Base-by-base conservation (phyloP, 1,139 yeast species). In the Taphrina sp. region DNA sequence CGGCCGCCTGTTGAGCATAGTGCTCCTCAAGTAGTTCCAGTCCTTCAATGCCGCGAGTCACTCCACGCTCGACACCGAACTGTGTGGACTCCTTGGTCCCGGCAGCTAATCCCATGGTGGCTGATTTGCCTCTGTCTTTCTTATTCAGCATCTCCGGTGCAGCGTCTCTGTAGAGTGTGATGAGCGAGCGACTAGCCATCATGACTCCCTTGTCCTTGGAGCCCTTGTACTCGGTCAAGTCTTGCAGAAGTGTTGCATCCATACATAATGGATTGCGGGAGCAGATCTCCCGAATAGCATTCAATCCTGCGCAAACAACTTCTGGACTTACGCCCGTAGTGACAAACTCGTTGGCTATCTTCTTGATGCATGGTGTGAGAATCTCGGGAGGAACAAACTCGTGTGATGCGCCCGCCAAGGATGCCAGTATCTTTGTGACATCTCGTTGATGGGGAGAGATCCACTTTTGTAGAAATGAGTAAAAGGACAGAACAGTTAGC, bases 271-370 rank as follows among this genome's bases (percentile, higher is more conserved):
- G 97, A 7, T 95, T 94, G 74, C 98, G 83, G 1, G 95, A 72
- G 61, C 92, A 77, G 59, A 92, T 87, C 71, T 92, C 98, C 63
- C 97, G 77, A 60, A 92, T 90, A 3, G 97, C 87, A 70, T 92
- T 92, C 61, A 92, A 76, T 65, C 99, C 99, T 2, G 97, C 97
- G 51, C 96, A 89, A 10, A 97, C 96, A 57, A 90, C 98, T 71
- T 92, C 96, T 22, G 95, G 83, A 8, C 97, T 89, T 36, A 92
- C 98, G 75, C 98, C 98, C 67, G 92, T 97, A 64, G 95, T 86
- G 44, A 92, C 96, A 66, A 92, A 92, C 71, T 94, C 98, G 71
- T 92, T 95, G 1, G 98, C 97, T 64, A 92, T 83, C 68, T 90
- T 92, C 59, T 95, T 79, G 7, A 92, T 83, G 62, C 92, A 81